Conservation (phyloP, 2,329 filamentous ascomycete genomes). For the Lasiodiplodia sp. region DNA sequence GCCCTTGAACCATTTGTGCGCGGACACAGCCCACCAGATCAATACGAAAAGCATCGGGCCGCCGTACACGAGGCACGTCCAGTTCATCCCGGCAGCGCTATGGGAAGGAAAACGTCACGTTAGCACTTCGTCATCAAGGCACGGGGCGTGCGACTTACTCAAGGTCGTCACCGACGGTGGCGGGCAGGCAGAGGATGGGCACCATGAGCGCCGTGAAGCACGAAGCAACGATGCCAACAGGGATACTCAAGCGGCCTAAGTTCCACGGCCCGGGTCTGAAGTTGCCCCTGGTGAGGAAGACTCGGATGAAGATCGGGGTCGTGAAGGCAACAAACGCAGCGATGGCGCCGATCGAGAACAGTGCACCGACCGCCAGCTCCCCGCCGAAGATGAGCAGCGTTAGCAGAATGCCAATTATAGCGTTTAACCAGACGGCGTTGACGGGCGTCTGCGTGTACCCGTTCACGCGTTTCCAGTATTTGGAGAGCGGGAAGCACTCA, state of each 20-base stretch:
- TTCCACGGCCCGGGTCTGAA: constrained; percentile 75
- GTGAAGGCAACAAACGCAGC: constrained; percentile 70
- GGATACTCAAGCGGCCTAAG: constrained; percentile 65
- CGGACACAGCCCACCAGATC: constrained; percentile 70
- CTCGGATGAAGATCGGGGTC: constrained; percentile 65
- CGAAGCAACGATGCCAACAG: constrained; percentile 64
- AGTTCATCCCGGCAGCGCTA: constrained; percentile 66
- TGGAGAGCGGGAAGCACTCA: constrained; percentile 70
- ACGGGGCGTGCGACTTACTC: constrained; percentile 43
- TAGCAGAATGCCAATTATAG: constrained; percentile 64
- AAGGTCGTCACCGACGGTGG: constrained; percentile 62
- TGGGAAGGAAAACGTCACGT: not conserved
- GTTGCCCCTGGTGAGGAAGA: constrained; percentile 66
- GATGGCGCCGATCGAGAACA: constrained; percentile 75
- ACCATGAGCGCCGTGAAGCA: constrained; percentile 71
- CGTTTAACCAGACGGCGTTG: constrained; percentile 74
- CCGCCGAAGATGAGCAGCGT: constrained; percentile 72
- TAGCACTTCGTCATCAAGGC: not conserved
- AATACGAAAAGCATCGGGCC: constrained; percentile 66
- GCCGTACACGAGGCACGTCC: constrained; percentile 72
- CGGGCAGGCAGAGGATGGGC: constrained; percentile 71
- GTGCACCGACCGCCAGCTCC: constrained; percentile 67
- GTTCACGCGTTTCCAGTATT: constrained; percentile 68
- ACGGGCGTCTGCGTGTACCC: constrained; percentile 68
- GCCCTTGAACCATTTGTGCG: constrained; percentile 73